A percentile compares a stretch with the other conserved stretches of the same genome.
Conservation (phyloP, 495 filamentous ascomycete species). For the Penicillium cataractarum region DNA sequence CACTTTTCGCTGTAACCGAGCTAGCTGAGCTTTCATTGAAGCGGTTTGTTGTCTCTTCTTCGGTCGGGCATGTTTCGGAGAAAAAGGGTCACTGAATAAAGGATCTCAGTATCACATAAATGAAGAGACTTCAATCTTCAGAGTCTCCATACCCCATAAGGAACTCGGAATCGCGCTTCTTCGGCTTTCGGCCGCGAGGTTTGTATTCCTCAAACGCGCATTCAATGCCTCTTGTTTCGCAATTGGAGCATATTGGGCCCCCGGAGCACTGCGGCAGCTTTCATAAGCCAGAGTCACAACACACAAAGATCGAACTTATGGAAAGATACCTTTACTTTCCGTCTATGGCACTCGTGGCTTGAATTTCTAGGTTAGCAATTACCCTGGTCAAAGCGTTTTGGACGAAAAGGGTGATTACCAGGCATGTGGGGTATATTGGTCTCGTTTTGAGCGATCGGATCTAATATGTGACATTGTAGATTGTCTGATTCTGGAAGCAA, state of each 20-base stretch:
- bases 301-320: background rate
- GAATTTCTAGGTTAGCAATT: background rate
- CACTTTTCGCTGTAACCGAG: slow-evolving; percentile 3
- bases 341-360: background rate
- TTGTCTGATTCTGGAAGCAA: background rate
- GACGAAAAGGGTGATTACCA: background rate
- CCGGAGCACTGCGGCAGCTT: background rate
- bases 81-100: background rate
- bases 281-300: background rate
- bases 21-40: background rate
- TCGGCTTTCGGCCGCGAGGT: background rate
- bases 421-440: slow-evolving; percentile 1
- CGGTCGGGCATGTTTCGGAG: background rate
- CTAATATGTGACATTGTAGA: background rate
- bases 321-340: background rate
- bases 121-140: background rate
- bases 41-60: background rate
- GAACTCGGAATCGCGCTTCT: background rate
- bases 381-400: background rate
- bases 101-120: background rate
- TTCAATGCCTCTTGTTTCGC: background rate
- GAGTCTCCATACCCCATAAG: background rate
- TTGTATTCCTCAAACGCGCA: slow-evolving; percentile 1
- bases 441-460: background rate
- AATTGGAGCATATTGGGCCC: background rate